Percentiles rank a stretch among this genome's conserved stretches.
These are phyloP conservation scores for Nemophila menziesii DNA, from an alignment of 257 asterid species.

Conservation along the genomic window DNA sequence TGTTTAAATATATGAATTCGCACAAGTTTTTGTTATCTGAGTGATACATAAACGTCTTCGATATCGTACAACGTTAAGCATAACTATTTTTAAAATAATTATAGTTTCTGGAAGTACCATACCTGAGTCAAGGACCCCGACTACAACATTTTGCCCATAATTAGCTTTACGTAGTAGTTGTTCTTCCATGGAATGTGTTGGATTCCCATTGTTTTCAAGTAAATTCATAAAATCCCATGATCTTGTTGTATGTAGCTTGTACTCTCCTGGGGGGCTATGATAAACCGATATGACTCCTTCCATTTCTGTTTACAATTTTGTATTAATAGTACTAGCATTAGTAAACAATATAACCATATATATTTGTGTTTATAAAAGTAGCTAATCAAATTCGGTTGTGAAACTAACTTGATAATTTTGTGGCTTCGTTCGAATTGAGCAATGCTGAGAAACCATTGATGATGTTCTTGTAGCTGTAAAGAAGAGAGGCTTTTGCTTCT, in stretches of 20 bases:
- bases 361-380: too few species aligned
- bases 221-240: constrained; percentile 36
- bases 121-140: constrained; percentile 34
- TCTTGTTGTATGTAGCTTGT: constrained; percentile 36
- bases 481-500: constrained; percentile 24
- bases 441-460: constrained; percentile 51
- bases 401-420: constrained; percentile 18
- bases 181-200: constrained; percentile 7
- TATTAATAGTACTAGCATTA: not conserved
- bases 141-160: constrained; percentile 21
- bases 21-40: too few species aligned
- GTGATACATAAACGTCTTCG: too few species aligned
- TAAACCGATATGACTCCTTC: constrained; percentile 36
- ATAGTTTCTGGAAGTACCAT: not conserved
- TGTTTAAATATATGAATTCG: too few species aligned
- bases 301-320: constrained; percentile 33
- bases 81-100: too few species aligned
- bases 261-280: constrained; percentile 22
- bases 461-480: constrained; percentile 34
- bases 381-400: not conserved
- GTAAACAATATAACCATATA: not conserved
- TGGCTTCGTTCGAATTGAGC: constrained; percentile 37
- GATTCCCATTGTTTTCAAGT: constrained; percentile 23
- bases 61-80: too few species aligned
- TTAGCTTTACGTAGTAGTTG: constrained; percentile 18